phyloP scores from a whole-genome alignment of 2,329 filamentous ascomycete species.

The Hypoxylon sp. region DNA sequence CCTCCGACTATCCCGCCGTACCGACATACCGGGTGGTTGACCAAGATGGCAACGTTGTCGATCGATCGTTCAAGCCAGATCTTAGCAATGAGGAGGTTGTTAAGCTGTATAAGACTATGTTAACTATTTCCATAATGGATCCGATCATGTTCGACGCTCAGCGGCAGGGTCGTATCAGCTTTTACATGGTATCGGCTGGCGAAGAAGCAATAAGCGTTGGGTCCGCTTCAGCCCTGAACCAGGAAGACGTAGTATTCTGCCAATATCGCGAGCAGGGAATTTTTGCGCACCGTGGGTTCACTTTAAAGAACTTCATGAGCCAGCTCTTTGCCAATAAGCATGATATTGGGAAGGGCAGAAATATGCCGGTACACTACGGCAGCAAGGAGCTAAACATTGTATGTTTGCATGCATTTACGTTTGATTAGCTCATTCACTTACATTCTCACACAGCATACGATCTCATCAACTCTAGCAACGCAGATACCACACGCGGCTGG shows the following conservation, averaged over 20 bases:
- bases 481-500: conserved; percentile 91
- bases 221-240: conserved; percentile 84
- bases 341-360: conserved; percentile 85
- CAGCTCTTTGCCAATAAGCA: conserved; percentile 91
- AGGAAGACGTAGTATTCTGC: conserved; percentile 90
- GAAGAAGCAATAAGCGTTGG: conserved; percentile 96
- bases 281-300: conserved; percentile 90
- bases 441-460: conserved; percentile 75
- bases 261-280: conserved; percentile 96
- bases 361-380: conserved; percentile 98
- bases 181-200: conserved; percentile 97
- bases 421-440: conserved; percentile 32
- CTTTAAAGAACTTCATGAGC: conserved; percentile 90
- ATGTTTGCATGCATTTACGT: conserved; percentile 52
- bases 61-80: conserved; percentile 77
- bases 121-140: conserved; percentile 87
- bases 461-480: conserved; percentile 87
- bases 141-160: conserved; percentile 98
- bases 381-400: conserved; percentile 87
- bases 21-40: conserved; percentile 94
- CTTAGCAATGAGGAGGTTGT: conserved; percentile 74
- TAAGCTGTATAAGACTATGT: conserved; percentile 76
- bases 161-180: conserved; percentile 91
- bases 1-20: conserved; percentile 80
- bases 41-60: conserved; percentile 87